A percentile compares a stretch with the other conserved stretches of the same genome.
Evolutionary conservation across 768 basidiomycete species (phyloP).

Genomic region (Cystoderma amianthinum): DNA sequence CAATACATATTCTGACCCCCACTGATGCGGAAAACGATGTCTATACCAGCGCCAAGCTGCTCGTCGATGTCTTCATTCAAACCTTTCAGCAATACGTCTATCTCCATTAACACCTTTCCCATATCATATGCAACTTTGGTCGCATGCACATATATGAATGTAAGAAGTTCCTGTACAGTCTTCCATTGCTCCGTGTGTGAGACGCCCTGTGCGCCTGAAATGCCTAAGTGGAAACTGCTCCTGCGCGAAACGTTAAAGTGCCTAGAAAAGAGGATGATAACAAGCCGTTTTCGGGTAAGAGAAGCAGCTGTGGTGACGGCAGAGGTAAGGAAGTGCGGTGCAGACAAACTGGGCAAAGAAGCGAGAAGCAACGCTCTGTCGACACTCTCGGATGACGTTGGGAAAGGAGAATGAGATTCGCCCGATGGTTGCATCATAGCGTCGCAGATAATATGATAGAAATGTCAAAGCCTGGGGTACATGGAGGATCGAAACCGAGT

Average conservation of each 20-base stretch:
- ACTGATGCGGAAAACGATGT: constrained; percentile 41
- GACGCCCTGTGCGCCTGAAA: constrained; percentile 17
- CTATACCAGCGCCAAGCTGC: constrained; percentile 32
- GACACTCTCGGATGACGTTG: constrained; percentile 11
- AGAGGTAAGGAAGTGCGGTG: constrained; percentile 49
- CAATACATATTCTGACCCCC: constrained; percentile 30
- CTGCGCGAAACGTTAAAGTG: constrained; percentile 37
- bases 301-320: constrained; percentile 45
- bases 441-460: not conserved
- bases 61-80: constrained; percentile 36
- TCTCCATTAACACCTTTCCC: constrained; percentile 65
- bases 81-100: constrained; percentile 73
- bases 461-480: no score
- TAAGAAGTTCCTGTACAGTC: constrained; percentile 68
- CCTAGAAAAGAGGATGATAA: constrained; percentile 60
- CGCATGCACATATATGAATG: constrained; percentile 82
- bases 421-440: constrained; percentile 1
- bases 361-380: constrained; percentile 43
- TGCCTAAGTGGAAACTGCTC: constrained; percentile 6
- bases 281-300: constrained; percentile 40
- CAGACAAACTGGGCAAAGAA: constrained; percentile 39
- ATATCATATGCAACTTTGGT: constrained; percentile 63
- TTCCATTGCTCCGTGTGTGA: constrained; percentile 52
- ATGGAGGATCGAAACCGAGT: no score
- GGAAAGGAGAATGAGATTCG: constrained; percentile 8